Percentiles rank a stretch among this genome's conserved stretches.
phyloP scores from a whole-genome alignment of 202 grass and related monocot species.

The Panicum hallii region DNA sequence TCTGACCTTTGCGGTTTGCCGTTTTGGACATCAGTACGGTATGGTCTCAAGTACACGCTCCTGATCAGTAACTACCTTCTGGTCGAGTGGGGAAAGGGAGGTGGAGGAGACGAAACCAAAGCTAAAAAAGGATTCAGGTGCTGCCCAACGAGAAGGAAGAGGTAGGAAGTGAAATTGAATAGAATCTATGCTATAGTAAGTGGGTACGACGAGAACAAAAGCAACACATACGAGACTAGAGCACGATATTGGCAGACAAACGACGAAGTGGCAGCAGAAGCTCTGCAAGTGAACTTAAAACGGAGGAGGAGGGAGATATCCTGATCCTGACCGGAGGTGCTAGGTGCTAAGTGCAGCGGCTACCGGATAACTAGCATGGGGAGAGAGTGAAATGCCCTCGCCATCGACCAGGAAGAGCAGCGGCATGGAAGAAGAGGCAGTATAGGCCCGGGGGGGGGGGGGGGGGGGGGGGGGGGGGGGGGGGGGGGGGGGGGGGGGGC shows the following conservation, averaged over 20 bases:
- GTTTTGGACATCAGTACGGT: no score
- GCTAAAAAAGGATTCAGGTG: neutral
- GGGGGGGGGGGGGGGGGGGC: no score
- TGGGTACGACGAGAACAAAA: neutral
- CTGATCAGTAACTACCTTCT: no score
- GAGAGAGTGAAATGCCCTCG: neutral
- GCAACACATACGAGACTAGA: neutral
- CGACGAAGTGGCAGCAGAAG: neutral
- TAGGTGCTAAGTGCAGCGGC: neutral
- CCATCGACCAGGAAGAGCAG: neutral
- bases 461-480: no score
- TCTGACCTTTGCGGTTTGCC: neutral
- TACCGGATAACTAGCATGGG: no score
- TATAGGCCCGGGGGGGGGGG: neutral
- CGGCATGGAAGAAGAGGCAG: neutral
- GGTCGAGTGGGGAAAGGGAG: no score
- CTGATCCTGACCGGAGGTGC: no score
- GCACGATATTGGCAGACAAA: no score
- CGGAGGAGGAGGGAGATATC: no score
- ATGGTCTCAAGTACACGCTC: no score
- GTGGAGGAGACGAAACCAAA: no score
- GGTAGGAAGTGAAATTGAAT: neutral
- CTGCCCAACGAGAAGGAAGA: neutral
- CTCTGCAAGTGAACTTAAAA: neutral
- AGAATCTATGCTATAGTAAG: neutral